A percentile compares a stretch with the other conserved stretches of the same genome.
These are phyloP conservation scores for Truncatella angustata DNA, from an alignment of 2,329 filamentous ascomycete genomes.

Conservation along the genomic window DNA sequence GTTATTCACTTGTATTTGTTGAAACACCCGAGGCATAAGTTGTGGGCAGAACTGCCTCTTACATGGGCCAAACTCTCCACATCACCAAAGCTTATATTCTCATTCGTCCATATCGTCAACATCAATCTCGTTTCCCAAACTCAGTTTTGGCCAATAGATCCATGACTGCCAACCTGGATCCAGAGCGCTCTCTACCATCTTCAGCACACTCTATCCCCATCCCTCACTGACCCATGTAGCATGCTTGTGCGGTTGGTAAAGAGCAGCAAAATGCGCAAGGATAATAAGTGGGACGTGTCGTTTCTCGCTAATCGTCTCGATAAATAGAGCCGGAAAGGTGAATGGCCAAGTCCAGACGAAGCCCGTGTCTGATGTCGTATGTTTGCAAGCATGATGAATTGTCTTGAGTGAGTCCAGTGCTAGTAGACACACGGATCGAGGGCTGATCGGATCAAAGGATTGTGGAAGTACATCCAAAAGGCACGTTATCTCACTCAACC, in stretches of 20 bases:
- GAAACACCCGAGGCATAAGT: too few species aligned
- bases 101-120: constrained; percentile 16
- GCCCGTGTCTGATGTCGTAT: neutral
- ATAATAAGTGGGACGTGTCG: constrained; percentile 17
- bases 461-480: constrained; percentile 13
- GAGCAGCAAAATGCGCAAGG: constrained; percentile 17
- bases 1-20: too few species aligned
- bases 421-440: constrained; percentile 12
- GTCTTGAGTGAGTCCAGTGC: constrained; percentile 15
- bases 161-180: constrained; percentile 8
- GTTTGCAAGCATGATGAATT: constrained; percentile 1
- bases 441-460: constrained; percentile 8
- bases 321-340: constrained; percentile 14
- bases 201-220: constrained; percentile 15
- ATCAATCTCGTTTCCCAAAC: constrained; percentile 13
- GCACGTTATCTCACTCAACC: constrained; percentile 13
- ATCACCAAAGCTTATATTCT: too few species aligned
- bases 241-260: constrained; percentile 8
- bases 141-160: constrained; percentile 17
- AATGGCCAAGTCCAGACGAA: constrained; percentile 16
- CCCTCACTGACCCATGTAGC: constrained; percentile 14
- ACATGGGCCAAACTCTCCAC: too few species aligned
- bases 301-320: constrained; percentile 15
- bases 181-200: constrained; percentile 12
- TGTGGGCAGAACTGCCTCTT: too few species aligned